phyloP scores from a whole-genome alignment of 768 basidiomycete genomes.

The Crepidotus variabilis region DNA sequence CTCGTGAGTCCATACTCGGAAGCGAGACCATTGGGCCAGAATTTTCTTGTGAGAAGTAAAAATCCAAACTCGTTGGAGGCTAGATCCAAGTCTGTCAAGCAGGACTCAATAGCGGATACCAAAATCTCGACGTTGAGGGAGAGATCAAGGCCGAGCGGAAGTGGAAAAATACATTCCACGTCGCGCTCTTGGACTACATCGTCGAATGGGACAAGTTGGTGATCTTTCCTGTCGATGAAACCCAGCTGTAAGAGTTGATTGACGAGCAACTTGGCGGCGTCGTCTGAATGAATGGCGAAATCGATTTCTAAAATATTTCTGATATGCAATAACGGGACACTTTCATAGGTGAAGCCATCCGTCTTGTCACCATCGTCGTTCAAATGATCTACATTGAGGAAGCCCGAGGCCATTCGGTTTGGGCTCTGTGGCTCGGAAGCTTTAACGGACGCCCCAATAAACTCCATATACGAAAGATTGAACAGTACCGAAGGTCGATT shows the following conservation, averaged over 20 bases:
- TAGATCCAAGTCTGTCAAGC: conserved; percentile 66
- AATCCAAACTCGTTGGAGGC: conserved; percentile 74
- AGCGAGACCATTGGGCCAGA: conserved; percentile 72
- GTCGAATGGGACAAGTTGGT: conserved; percentile 32
- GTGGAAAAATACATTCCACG: conserved; percentile 53
- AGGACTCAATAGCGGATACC: conserved; percentile 67
- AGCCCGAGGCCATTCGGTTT: conserved; percentile 31
- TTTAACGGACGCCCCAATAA: conserved; percentile 57
- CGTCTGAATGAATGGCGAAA: conserved; percentile 53
- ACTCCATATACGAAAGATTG: conserved; percentile 63
- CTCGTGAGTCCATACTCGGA: conserved; percentile 69
- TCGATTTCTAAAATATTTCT: conserved; percentile 55
- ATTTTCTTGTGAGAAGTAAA: conserved; percentile 59
- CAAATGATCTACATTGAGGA: conserved; percentile 41
- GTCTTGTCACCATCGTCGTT: conserved; percentile 1
- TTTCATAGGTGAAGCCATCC: conserved; percentile 36
- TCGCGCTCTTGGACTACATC: conserved; percentile 25
- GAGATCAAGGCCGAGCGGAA: conserved; percentile 69
- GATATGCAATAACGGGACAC: conserved; percentile 55
- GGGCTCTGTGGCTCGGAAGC: conserved; percentile 28
- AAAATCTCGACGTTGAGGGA: conserved; percentile 72
- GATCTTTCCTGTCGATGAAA: conserved; percentile 50
- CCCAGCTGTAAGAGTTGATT: conserved; percentile 60
- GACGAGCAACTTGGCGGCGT: conserved; percentile 49
- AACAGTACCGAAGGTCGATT: conserved; percentile 53